A percentile compares a stretch with the other conserved stretches of the same genome.
Evolutionary conservation across 441 rosid species (phyloP).

Genomic region (Corymbia citriodora): DNA sequence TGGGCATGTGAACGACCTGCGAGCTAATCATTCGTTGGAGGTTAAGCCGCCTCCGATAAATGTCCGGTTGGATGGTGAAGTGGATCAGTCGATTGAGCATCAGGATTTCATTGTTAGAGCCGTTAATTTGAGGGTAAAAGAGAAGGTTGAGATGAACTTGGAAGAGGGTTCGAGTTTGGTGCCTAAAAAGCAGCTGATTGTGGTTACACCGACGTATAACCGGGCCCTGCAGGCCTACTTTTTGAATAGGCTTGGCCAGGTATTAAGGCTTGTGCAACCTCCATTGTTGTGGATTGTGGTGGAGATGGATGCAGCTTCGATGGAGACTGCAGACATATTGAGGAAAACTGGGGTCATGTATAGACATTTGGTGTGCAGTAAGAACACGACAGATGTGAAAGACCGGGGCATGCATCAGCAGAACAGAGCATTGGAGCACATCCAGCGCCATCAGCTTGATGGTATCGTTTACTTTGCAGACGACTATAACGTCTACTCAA

Average conservation of each 20-base stretch:
- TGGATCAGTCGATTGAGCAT: neutral
- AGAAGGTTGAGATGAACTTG: conserved; percentile 12
- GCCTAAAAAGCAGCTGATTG: conserved; percentile 66
- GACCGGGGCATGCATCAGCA: conserved; percentile 82
- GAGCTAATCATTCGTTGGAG: conserved; percentile 38
- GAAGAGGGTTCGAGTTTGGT: conserved; percentile 11
- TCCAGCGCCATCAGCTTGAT: conserved; percentile 74
- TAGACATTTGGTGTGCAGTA: conserved; percentile 63
- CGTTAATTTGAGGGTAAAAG: conserved; percentile 34
- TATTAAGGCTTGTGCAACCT: conserved; percentile 63
- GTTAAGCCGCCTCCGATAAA: conserved; percentile 48
- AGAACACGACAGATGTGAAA: conserved; percentile 50
- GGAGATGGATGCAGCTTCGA: conserved; percentile 57
- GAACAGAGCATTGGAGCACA: conserved; percentile 76
- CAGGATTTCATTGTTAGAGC: conserved; percentile 24
- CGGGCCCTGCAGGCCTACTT: conserved; percentile 78
- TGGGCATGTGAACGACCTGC: conserved; percentile 45
- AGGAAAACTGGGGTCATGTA: conserved; percentile 86
- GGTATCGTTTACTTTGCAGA: conserved; percentile 95
- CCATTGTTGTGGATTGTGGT: conserved; percentile 97
- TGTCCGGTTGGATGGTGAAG: conserved; percentile 25
- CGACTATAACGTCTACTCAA: conserved; percentile 78
- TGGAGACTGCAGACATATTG: conserved; percentile 82
- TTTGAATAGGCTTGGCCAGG: conserved; percentile 72
- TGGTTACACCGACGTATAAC: conserved; percentile 83